Percentiles rank a stretch among this genome's conserved stretches.
phyloP scores from a whole-genome alignment of 2,329 filamentous ascomycete genomes.

The Calonectria hongkongensis region DNA sequence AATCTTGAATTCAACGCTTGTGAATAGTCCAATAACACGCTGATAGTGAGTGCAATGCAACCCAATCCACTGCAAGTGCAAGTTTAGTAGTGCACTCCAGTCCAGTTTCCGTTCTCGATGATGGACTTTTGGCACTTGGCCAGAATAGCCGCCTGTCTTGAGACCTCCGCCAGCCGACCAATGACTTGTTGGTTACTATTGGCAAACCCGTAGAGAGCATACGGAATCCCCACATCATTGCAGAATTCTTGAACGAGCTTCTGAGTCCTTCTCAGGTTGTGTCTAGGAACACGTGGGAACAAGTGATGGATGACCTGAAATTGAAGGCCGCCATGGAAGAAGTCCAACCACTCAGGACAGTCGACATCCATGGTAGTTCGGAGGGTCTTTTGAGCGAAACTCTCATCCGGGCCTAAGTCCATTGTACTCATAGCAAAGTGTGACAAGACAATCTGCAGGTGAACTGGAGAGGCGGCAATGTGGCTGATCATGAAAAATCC shows the following conservation, averaged over 20 bases:
- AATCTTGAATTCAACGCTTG: too few relatives aligned
- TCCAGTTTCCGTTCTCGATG: conserved; percentile 35
- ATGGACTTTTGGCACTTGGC: conserved; percentile 81
- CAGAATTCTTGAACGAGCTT: conserved; percentile 88
- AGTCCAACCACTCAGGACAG: conserved; percentile 91
- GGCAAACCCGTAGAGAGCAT: conserved; percentile 89
- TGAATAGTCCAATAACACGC: too few relatives aligned
- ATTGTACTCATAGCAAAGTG: conserved; percentile 96
- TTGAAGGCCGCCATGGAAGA: conserved; percentile 90
- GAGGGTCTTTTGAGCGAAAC: conserved; percentile 92
- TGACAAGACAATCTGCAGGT: conserved; percentile 92
- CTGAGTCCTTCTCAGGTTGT: conserved; percentile 86
- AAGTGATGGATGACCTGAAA: conserved; percentile 93
- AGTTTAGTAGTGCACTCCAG: background rate
- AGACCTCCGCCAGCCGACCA: conserved; percentile 84
- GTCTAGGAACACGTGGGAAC: conserved; percentile 87
- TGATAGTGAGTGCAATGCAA: background rate
- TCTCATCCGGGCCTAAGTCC: conserved; percentile 87
- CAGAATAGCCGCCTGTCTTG: conserved; percentile 85
- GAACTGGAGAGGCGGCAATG: conserved; percentile 85
- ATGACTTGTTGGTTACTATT: conserved; percentile 89
- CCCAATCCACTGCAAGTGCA: too few relatives aligned
- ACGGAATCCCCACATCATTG: conserved; percentile 86
- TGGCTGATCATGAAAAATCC: conserved; percentile 84
- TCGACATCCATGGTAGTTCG: conserved; percentile 96